Evolutionary conservation across 2,329 filamentous ascomycete genomes (phyloP), one percentile per base, ranked within the genome.

Genomic region (Beauveria medogensis): DNA sequence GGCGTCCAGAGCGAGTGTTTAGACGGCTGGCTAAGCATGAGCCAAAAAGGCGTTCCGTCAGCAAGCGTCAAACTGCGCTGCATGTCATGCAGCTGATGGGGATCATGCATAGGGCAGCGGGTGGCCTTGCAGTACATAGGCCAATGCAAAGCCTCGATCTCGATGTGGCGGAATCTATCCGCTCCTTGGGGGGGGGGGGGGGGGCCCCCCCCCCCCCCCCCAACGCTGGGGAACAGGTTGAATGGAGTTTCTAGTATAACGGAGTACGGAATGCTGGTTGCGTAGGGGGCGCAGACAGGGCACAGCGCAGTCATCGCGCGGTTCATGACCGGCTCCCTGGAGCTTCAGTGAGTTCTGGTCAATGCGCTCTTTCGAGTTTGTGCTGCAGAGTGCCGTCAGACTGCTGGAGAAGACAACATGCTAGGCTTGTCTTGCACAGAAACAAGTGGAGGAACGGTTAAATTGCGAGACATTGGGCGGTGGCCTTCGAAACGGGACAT

Each of bases 381-480:
- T 16, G 34, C 34, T 50, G 47, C 47, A 30, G 14, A 28, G 9
- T 37, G 30, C n/a, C 37, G n/a, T 40, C 9, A 37, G 50, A 22
- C 8, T 16, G 51, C 14, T 8, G 30, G 34, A 37, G 50, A 53
- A 40, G 10, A 30, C 14, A 9, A 37, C 22, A 41, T 37, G 34
- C 37, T 41, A 54, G 40, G 20, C 53, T 44, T 46, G 53, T 46
- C 53, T 46, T 20, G 53, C 46, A 34, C 24, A 14, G 12, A 18
- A 37, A 26, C 40, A 59, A 59, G 56, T 59, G 56, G 56, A 59
- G 56, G 48, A n/a, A 37, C 18, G 26, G 24, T 51, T 53, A 59
- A 53, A 59, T 59, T 59, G 56, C 56, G 48, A 59, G 56, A 59
- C 56, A 59, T 44, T 53, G 30, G 22, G 43, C 16, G 37, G 26